Evolutionary conservation across 2,329 filamentous ascomycete genomes (phyloP).

Genomic region (Acrocalymma vagum): DNA sequence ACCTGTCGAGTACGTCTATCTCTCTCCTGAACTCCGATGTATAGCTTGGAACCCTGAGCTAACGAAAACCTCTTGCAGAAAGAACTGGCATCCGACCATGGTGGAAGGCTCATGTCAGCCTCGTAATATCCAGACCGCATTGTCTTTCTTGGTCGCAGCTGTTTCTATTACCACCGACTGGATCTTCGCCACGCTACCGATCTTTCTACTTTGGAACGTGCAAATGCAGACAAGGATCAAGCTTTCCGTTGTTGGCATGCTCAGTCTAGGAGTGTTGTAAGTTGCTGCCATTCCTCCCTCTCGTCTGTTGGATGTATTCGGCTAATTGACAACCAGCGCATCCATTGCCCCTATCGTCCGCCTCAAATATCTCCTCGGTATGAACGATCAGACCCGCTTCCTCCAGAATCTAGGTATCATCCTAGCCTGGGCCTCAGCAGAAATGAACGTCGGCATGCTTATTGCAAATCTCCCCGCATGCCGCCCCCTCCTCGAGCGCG

Average conservation of each 20-base stretch:
- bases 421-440: conserved; percentile 16
- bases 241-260: conserved; percentile 51
- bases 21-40: neutral
- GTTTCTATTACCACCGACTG: conserved; percentile 25
- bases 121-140: conserved; percentile 12
- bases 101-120: conserved; percentile 10
- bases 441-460: conserved; percentile 22
- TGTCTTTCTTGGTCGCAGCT: conserved; percentile 16
- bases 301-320: too few relatives aligned
- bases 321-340: too few relatives aligned
- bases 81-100: conserved; percentile 17
- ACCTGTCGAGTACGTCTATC: conserved; percentile 14
- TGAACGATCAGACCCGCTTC: conserved; percentile 15
- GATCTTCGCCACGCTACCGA: conserved; percentile 30
- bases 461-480: conserved; percentile 20
- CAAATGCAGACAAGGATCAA: conserved; percentile 63
- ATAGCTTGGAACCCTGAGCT: neutral
- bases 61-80: too few relatives aligned
- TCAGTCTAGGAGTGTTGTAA: conserved; percentile 16
- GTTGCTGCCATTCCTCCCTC: too few relatives aligned
- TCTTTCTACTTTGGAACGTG: conserved; percentile 61
- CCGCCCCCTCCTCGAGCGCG: conserved; percentile 16
- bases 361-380: conserved; percentile 17
- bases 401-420: conserved; percentile 18
- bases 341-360: conserved; percentile 21